Evolutionary conservation across 352 stramenopile genomes (phyloP).

Genomic region (Phytophthora crassamura): DNA sequence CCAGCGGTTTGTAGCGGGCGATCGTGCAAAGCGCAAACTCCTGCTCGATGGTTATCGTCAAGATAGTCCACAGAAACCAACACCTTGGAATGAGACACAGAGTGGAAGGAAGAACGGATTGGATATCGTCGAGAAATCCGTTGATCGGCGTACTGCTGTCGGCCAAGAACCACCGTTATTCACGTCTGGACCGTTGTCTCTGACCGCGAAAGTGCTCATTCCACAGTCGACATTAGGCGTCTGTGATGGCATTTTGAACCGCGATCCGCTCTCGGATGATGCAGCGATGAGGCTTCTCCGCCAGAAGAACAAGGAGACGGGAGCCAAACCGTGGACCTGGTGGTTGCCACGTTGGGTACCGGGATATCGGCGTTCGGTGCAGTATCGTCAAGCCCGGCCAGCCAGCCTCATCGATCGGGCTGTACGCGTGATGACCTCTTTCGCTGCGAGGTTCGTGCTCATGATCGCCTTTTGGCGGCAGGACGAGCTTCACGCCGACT

Average conservation of each 20-base stretch:
- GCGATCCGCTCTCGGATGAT: slow-evolving; percentile 23
- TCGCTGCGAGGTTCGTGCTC: slow-evolving; percentile 30
- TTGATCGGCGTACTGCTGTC: no score
- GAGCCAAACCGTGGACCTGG: not conserved
- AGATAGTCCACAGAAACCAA: slow-evolving; percentile 10
- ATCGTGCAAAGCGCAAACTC: slow-evolving; percentile 16
- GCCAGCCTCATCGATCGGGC: not conserved
- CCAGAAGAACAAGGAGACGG: slow-evolving; percentile 6
- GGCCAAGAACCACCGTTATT: no score
- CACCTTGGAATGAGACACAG: not conserved
- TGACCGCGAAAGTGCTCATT: slow-evolving; percentile 21
- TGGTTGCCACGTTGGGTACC: not conserved
- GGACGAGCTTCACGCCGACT: slow-evolving; percentile 53
- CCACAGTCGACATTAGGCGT: slow-evolving; percentile 14
- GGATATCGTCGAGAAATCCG: no score
- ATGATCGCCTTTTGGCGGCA: slow-evolving; percentile 64
- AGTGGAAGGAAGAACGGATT: not conserved
- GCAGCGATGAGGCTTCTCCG: slow-evolving; percentile 27
- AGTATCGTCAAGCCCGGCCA: slow-evolving; percentile 18
- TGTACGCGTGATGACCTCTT: not conserved
- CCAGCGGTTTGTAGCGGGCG: slow-evolving; percentile 26
- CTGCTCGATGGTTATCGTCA: slow-evolving; percentile 17
- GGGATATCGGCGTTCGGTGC: slow-evolving; percentile 1
- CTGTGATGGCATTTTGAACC: slow-evolving; percentile 27
- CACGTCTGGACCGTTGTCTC: not conserved